These are phyloP conservation scores for Acanthamoeba sp. DNA, from an alignment of 208 protist species.

Conservation along the genomic window DNA sequence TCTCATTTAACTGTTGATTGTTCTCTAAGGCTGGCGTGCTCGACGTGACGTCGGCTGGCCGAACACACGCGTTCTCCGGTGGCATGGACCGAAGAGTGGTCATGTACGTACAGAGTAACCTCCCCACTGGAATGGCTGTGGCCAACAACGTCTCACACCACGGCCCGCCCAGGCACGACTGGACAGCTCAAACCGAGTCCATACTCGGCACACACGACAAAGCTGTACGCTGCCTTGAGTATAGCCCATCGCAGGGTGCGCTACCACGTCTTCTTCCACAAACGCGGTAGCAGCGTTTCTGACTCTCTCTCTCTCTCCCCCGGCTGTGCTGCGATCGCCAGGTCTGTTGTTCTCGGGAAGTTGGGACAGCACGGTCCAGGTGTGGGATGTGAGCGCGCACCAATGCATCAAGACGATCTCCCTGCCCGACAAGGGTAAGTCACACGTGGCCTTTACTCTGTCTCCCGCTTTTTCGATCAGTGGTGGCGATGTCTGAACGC, in stretches of 20 bases:
- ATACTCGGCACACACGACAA: background rate
- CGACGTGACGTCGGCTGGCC: background rate
- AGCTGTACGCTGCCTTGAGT: constrained; percentile 17
- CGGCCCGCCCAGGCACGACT: background rate
- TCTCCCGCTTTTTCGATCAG: no score
- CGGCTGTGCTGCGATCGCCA: background rate
- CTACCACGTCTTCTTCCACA: background rate
- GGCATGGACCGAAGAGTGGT: constrained; percentile 12
- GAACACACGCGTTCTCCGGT: background rate
- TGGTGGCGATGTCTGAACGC: no score
- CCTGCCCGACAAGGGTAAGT: constrained; percentile 3
- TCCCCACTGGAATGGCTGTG: no score
- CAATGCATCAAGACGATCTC: background rate
- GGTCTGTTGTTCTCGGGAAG: constrained; percentile 59
- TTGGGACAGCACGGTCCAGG: constrained; percentile 22
- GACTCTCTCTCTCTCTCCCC: background rate
- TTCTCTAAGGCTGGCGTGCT: constrained; percentile 13
- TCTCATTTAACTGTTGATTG: background rate
- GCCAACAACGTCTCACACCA: background rate
- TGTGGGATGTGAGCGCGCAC: constrained; percentile 28
- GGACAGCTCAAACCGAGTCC: background rate
- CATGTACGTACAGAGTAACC: background rate
- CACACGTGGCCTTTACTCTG: background rate
- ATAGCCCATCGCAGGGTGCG: background rate
- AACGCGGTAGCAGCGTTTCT: no score